Evolutionary conservation across 768 basidiomycete species (phyloP).

Genomic region (Rhizopogon roseolus): DNA sequence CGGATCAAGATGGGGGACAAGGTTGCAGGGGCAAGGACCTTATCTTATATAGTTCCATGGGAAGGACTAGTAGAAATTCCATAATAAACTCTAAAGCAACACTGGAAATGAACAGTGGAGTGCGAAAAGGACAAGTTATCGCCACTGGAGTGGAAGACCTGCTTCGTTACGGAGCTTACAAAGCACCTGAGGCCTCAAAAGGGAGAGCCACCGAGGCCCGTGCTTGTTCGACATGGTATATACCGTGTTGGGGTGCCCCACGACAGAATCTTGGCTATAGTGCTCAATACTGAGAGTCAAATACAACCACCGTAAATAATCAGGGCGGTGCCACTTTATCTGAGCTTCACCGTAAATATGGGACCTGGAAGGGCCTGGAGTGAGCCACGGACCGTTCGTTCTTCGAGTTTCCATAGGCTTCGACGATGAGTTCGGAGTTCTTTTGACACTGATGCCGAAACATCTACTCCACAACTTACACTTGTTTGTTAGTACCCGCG

Average conservation of each 20-base stretch:
- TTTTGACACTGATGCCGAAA: background rate
- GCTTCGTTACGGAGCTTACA: background rate
- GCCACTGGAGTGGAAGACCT: background rate
- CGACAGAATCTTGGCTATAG: background rate
- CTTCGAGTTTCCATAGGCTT: background rate
- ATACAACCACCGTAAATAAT: background rate
- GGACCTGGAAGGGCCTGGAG: no score
- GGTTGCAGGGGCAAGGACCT: background rate
- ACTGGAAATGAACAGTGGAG: background rate
- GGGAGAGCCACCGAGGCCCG: no score
- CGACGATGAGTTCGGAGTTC: background rate
- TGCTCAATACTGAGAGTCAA: background rate
- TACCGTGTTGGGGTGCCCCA: background rate
- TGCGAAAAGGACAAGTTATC: background rate
- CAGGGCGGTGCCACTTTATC: background rate
- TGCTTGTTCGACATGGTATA: no score
- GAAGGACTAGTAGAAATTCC: background rate
- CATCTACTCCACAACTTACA: conserved; percentile 1
- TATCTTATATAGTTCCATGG: background rate
- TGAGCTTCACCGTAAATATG: background rate
- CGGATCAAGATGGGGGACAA: background rate
- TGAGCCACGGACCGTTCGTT: background rate
- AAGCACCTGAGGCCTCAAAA: background rate
- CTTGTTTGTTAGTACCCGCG: background rate
- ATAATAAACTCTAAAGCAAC: background rate